A percentile compares a stretch with the other conserved stretches of the same genome.
Evolutionary conservation across 2,329 filamentous ascomycete species (phyloP).

Genomic region (Nigrospora osmanthi): DNA sequence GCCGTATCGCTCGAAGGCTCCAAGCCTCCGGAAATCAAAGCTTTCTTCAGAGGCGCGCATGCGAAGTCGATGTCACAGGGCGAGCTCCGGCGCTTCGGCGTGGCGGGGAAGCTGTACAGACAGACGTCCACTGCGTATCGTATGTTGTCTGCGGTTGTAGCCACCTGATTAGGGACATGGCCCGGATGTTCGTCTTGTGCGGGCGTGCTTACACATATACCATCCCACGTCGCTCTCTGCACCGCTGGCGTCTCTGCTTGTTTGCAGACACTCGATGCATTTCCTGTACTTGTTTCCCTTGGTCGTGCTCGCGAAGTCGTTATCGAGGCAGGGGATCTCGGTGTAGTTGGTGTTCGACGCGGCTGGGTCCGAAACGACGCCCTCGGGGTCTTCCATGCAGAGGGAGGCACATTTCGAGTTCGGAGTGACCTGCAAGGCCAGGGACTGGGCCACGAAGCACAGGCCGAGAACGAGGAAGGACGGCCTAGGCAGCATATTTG

Average conservation of each 20-base stretch:
- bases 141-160: slow-evolving; percentile 33
- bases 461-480: no score
- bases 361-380: slow-evolving; percentile 22
- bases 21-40: slow-evolving; percentile 26
- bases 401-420: slow-evolving; percentile 40
- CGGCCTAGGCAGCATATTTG: no score
- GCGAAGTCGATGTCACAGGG: slow-evolving; percentile 34
- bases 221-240: slow-evolving; percentile 33
- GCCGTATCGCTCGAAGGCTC: slow-evolving; percentile 13
- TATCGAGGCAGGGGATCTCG: slow-evolving; percentile 39
- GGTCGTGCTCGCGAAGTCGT: slow-evolving; percentile 26
- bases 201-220: slow-evolving; percentile 35
- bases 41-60: slow-evolving; percentile 29
- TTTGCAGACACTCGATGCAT: slow-evolving; percentile 38
- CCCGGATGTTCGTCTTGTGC: no score
- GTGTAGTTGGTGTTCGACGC: slow-evolving; percentile 32
- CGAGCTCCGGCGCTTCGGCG: slow-evolving; percentile 24
- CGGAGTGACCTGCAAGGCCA: slow-evolving; percentile 37
- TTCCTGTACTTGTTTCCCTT: slow-evolving; percentile 36
- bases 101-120: slow-evolving; percentile 28
- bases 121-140: slow-evolving; percentile 40
- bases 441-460: no score
- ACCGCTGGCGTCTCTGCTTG: slow-evolving; percentile 30
- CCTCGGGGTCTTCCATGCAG: slow-evolving; percentile 32
- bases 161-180: background rate